Evolutionary conservation across 1,284 basidiomycete species (phyloP).

Genomic region (Irpex sp.): DNA sequence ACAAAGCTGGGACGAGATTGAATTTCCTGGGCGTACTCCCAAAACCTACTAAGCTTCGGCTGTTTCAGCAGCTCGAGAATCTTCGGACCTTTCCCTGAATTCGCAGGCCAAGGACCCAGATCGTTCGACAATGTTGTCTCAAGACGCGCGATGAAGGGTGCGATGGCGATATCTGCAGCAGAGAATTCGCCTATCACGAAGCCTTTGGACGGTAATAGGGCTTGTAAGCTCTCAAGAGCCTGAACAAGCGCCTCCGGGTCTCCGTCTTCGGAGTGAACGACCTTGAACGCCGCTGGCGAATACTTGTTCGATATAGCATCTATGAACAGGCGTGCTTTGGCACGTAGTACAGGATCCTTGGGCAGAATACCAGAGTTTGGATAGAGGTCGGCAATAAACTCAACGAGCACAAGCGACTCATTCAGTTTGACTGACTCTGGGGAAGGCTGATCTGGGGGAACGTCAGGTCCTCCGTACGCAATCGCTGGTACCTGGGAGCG

Average conservation of each 20-base stretch:
- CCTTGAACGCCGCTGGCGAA: slow-evolving; percentile 26
- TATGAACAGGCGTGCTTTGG: slow-evolving; percentile 58
- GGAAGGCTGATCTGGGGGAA: slow-evolving; percentile 48
- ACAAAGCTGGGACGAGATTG: neutral
- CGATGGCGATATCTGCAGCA: slow-evolving; percentile 6
- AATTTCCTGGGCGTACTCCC: neutral
- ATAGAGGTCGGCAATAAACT: slow-evolving; percentile 57
- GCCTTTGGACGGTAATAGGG: slow-evolving; percentile 6
- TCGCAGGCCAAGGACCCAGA: neutral
- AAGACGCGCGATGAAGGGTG: neutral
- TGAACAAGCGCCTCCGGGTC: slow-evolving; percentile 27
- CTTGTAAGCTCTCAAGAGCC: slow-evolving; percentile 6
- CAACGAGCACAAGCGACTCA: slow-evolving; percentile 60
- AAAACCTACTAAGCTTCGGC: neutral
- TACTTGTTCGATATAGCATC: slow-evolving; percentile 45
- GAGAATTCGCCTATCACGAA: slow-evolving; percentile 10
- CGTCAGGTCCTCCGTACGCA: slow-evolving; percentile 16
- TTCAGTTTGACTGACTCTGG: slow-evolving; percentile 55
- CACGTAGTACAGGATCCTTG: slow-evolving; percentile 49
- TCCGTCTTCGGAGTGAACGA: slow-evolving; percentile 37
- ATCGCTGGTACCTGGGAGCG: neutral
- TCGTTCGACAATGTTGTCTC: neutral
- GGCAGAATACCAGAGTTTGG: slow-evolving; percentile 46
- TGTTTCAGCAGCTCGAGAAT: neutral
- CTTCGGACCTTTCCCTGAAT: neutral